Evolutionary conservation across 352 stramenopile genomes (phyloP).

Genomic region (Globisporangium spinosum): DNA sequence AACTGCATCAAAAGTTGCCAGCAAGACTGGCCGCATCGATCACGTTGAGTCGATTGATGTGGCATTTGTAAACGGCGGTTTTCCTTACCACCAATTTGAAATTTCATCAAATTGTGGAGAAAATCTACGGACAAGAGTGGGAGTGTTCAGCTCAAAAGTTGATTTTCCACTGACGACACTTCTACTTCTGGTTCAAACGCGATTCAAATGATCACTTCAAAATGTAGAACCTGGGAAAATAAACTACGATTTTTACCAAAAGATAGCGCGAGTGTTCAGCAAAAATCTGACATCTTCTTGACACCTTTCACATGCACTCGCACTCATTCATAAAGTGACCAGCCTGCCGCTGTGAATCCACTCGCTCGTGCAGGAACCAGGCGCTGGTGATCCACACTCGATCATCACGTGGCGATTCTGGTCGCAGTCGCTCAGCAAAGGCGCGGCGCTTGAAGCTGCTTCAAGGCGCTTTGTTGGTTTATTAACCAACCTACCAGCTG

Average conservation of each 20-base stretch:
- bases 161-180: background rate
- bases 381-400: background rate
- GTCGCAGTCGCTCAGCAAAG: background rate
- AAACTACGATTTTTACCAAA: conserved; percentile 1
- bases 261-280: background rate
- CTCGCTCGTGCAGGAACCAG: background rate
- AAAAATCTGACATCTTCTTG: background rate
- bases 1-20: background rate
- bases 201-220: background rate
- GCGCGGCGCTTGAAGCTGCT: background rate
- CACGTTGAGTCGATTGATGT: background rate
- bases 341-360: background rate
- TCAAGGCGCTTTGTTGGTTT: background rate
- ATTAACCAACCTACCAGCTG: background rate
- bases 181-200: background rate
- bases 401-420: background rate
- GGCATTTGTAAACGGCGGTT: background rate
- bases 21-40: background rate
- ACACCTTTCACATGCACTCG: background rate
- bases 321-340: background rate
- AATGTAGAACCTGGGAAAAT: background rate
- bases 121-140: background rate
- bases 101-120: background rate
- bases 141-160: background rate
- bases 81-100: background rate